Conservation (phyloP, 306 rosid genomes). For the Senna tora region DNA sequence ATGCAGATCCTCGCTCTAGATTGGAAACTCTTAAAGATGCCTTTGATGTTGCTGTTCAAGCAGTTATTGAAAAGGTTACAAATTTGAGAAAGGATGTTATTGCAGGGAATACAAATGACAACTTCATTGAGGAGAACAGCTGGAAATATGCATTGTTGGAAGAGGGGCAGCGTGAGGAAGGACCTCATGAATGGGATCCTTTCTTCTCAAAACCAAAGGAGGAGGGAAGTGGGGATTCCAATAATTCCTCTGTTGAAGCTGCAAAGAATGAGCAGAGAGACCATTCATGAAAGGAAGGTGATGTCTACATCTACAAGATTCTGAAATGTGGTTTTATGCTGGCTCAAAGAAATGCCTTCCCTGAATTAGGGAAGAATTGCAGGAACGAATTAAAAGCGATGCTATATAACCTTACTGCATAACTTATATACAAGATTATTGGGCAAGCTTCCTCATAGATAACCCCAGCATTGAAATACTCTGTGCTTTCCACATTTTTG, state of each 20-base stretch:
- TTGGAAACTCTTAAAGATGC: slow-evolving; percentile 84
- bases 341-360: slow-evolving; percentile 23
- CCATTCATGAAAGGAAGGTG: slow-evolving; percentile 41
- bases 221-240: slow-evolving; percentile 68
- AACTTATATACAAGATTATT: background rate
- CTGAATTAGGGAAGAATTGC: slow-evolving; percentile 19
- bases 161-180: slow-evolving; percentile 85
- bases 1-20: slow-evolving; percentile 94
- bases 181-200: slow-evolving; percentile 99
- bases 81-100: slow-evolving; percentile 76
- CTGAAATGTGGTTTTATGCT: slow-evolving; percentile 8
- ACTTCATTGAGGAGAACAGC: slow-evolving; percentile 93
- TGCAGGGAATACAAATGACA: slow-evolving; percentile 58
- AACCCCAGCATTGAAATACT: slow-evolving; percentile 31
- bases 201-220: slow-evolving; percentile 97
- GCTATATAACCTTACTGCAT: slow-evolving; percentile 28
- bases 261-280: slow-evolving; percentile 77
- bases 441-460: slow-evolving; percentile 31
- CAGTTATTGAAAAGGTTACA: slow-evolving; percentile 79
- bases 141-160: slow-evolving; percentile 95
- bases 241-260: slow-evolving; percentile 64
- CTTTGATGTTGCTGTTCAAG: slow-evolving; percentile 91
- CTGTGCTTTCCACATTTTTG: slow-evolving; percentile 43
- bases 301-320: slow-evolving; percentile 16
- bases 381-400: slow-evolving; percentile 26